Evolutionary conservation across 805 yeast species (phyloP), one percentile per base, ranked within the genome.

Genomic region (Teunomyces stri): DNA sequence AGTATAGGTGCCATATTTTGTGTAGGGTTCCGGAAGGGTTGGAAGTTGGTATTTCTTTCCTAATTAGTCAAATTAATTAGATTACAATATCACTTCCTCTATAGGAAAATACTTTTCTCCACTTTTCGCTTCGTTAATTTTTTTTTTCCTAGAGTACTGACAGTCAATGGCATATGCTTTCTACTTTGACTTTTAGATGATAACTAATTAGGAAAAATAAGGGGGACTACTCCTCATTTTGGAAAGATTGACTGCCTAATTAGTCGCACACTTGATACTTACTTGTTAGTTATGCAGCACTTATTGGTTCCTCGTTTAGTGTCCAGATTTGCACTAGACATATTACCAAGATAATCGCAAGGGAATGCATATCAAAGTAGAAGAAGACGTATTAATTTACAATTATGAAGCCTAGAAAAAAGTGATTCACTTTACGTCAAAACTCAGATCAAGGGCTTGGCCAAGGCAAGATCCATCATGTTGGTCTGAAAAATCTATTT

Each of bases 1-100:
- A 12, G 18, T 3, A 13, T 37, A 11, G 29, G 18, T 9, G 40
- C 29, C 40, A 3, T n/a, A n/a, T n/a, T 12, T 22, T 21, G 16
- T 27, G 16, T 22, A 22, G 40, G 25, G 16, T 37, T 35, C 27
- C 27, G 13, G 13, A 20, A 18, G 27, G 22, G 28, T 37, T 37
- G 25, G 7, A 37, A 6, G 25, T 27, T n/a, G 16, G 15, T n/a
- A 37, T 18, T 13, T 20, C 40, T 37, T 37, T 21, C 40, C 40
- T 22, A 21, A 10, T 37, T 37, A 37, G 40, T 37, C 40, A n/a
- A 37, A 37, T 37, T 37, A 22, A 36, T 37, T 37, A 37, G 40
- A 22, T 37, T 37, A 37, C 40, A 37, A 37, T 37, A 21, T 37
- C 29, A 37, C 40, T 37, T 37, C 40, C 40, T 37, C 13, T 37